phyloP scores from a whole-genome alignment of 2,329 filamentous ascomycete species.

The Penicillium sp. region DNA sequence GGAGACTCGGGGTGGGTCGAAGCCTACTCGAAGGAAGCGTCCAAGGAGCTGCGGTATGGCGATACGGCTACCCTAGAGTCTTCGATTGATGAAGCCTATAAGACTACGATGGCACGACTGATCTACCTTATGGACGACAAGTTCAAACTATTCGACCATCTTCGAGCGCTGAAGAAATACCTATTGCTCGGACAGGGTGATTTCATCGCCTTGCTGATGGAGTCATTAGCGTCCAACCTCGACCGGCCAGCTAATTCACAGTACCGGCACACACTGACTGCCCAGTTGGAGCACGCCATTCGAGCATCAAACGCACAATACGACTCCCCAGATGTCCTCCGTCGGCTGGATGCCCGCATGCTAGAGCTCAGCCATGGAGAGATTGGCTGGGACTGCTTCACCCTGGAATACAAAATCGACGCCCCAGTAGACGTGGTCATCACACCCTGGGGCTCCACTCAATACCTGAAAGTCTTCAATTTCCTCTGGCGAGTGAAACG shows the following conservation, averaged over 20 bases:
- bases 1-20: slow-evolving; percentile 92
- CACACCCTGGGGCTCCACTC: slow-evolving; percentile 85
- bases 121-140: slow-evolving; percentile 91
- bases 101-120: slow-evolving; percentile 90
- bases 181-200: slow-evolving; percentile 90
- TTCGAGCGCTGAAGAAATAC: slow-evolving; percentile 87
- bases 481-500: slow-evolving; percentile 97
- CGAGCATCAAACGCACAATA: slow-evolving; percentile 95
- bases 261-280: slow-evolving; percentile 93
- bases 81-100: slow-evolving; percentile 95
- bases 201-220: slow-evolving; percentile 94
- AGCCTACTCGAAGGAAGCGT: slow-evolving; percentile 83
- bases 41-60: slow-evolving; percentile 82
- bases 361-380: slow-evolving; percentile 91
- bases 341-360: slow-evolving; percentile 93
- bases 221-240: slow-evolving; percentile 86
- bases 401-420: slow-evolving; percentile 95
- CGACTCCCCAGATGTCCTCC: slow-evolving; percentile 81
- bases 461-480: slow-evolving; percentile 98
- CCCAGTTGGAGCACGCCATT: slow-evolving; percentile 95
- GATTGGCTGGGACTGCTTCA: slow-evolving; percentile 98
- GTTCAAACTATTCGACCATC: slow-evolving; percentile 87
- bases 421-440: slow-evolving; percentile 94
- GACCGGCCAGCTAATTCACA: slow-evolving; percentile 93
- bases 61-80: slow-evolving; percentile 84